Evolutionary conservation across 2,329 filamentous ascomycete species (phyloP).

Genomic region (Xylaria sp.): DNA sequence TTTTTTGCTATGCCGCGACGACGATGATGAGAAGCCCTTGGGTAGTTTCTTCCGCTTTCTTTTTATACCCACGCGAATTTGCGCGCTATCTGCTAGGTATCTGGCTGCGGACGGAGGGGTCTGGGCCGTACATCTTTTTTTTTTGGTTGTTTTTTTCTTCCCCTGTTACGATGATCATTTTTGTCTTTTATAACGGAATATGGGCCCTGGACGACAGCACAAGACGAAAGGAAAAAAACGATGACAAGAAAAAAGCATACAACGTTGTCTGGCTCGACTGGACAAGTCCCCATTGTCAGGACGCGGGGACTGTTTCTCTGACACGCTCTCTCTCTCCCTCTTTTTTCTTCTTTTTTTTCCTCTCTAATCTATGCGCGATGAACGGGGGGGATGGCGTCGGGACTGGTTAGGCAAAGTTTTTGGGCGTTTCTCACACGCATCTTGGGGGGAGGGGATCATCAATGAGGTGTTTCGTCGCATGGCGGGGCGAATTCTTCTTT

Average conservation of each 20-base stretch:
- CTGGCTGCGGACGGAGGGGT: slow-evolving; percentile 9
- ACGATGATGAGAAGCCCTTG: slow-evolving; percentile 14
- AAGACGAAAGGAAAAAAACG: slow-evolving; percentile 5
- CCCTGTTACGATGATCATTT: slow-evolving; percentile 14
- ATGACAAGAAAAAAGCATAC: slow-evolving; percentile 11
- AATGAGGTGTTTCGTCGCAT: background rate
- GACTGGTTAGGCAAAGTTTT: background rate
- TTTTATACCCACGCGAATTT: slow-evolving; percentile 17
- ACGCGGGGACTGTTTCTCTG: background rate
- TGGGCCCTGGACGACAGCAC: slow-evolving; percentile 10
- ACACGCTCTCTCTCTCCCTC: background rate
- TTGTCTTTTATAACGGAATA: slow-evolving; percentile 10
- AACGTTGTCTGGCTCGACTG: slow-evolving; percentile 3
- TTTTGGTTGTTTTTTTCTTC: slow-evolving; percentile 13
- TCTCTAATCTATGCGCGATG: background rate
- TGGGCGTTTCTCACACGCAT: background rate
- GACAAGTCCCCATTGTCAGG: background rate
- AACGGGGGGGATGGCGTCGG: background rate
- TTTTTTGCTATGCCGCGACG: slow-evolving; percentile 15
- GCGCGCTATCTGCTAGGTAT: slow-evolving; percentile 9
- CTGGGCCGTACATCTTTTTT: slow-evolving; percentile 17
- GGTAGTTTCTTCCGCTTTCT: slow-evolving; percentile 7
- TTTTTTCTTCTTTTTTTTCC: background rate
- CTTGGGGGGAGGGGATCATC: background rate
- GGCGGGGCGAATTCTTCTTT: background rate